Conservation (phyloP, 768 basidiomycete species). For the Roridomyces roridus region DNA sequence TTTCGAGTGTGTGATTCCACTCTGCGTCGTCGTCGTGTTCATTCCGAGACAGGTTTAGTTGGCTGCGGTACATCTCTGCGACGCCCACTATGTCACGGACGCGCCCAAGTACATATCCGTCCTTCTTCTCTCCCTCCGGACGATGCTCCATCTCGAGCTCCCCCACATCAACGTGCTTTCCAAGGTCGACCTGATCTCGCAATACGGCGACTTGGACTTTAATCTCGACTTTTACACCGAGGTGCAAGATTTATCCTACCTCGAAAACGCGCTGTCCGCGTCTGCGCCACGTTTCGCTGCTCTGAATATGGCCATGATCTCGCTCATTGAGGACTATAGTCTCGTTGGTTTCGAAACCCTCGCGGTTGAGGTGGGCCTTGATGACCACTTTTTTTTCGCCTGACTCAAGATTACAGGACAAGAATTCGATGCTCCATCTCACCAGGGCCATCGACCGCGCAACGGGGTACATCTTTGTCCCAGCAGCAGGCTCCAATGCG, state of each 20-base stretch:
- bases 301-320: constrained; percentile 90
- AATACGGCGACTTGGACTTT: constrained; percentile 95
- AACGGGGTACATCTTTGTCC: constrained; percentile 90
- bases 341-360: constrained; percentile 97
- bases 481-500: constrained; percentile 41
- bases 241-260: constrained; percentile 92
- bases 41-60: constrained; percentile 55
- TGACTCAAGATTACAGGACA: too few relatives aligned
- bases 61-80: constrained; percentile 93
- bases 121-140: constrained; percentile 87
- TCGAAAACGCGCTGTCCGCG: constrained; percentile 74
- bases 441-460: constrained; percentile 87
- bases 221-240: constrained; percentile 98
- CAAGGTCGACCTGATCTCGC: constrained; percentile 89
- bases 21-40: constrained; percentile 9
- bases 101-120: constrained; percentile 94
- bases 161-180: constrained; percentile 98
- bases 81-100: constrained; percentile 97
- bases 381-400: too few relatives aligned
- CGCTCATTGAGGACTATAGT: constrained; percentile 90
- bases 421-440: constrained; percentile 91
- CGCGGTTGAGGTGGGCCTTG: constrained; percentile 80
- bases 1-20: constrained; percentile 73
- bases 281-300: constrained; percentile 73
- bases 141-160: constrained; percentile 99